phyloP scores from a whole-genome alignment of 768 basidiomycete species.

The Pleurotus giganteus region DNA sequence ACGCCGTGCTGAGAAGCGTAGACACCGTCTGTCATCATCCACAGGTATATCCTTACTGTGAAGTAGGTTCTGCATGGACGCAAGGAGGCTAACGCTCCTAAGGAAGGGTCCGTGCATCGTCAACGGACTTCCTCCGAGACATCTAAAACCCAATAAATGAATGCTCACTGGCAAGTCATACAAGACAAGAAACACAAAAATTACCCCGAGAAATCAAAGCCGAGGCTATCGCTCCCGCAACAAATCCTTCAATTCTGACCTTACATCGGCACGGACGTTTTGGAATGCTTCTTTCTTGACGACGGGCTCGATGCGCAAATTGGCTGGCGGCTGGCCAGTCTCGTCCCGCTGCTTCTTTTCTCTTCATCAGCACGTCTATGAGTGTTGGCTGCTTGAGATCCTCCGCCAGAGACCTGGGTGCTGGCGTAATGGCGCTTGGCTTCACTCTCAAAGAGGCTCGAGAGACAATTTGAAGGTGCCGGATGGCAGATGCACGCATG shows the following conservation, averaged over 20 bases:
- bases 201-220: too few relatives aligned
- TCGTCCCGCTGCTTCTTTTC: slow-evolving; percentile 30
- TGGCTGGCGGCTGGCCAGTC: slow-evolving; percentile 44
- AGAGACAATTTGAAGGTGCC: slow-evolving; percentile 36
- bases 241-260: slow-evolving; percentile 37
- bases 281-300: slow-evolving; percentile 38
- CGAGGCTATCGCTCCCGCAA: slow-evolving; percentile 42
- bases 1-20: slow-evolving; percentile 41
- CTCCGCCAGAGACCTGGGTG: slow-evolving; percentile 31
- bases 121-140: too few relatives aligned
- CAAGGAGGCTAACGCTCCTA: too few relatives aligned
- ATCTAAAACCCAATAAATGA: too few relatives aligned
- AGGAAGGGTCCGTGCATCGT: too few relatives aligned
- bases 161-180: too few relatives aligned
- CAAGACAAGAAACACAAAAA: too few relatives aligned
- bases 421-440: slow-evolving; percentile 27
- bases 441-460: slow-evolving; percentile 28
- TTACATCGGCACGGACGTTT: slow-evolving; percentile 34
- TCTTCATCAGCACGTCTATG: slow-evolving; percentile 33
- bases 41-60: too few relatives aligned
- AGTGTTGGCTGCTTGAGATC: slow-evolving; percentile 29
- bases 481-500: slow-evolving; percentile 37
- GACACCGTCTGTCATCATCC: slow-evolving; percentile 39
- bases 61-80: too few relatives aligned
- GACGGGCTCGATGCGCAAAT: slow-evolving; percentile 43